Base-by-base conservation (phyloP, 805 yeast genomes). In the Torulaspora delbrueckii region DNA sequence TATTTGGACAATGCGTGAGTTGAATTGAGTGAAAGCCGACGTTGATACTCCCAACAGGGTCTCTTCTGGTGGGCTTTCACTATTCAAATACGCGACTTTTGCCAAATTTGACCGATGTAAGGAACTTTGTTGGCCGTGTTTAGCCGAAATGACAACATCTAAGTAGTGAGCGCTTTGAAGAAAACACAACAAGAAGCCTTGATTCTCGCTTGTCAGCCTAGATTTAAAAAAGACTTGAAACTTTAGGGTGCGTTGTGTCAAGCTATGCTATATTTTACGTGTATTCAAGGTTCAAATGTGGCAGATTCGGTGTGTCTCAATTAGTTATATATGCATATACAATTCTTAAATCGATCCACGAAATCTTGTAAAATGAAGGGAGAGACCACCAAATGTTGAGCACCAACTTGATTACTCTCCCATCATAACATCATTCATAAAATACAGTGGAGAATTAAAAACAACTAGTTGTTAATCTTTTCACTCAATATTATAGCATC, bases 391-490 rank as follows among this genome's bases (percentile, higher is more conserved):
- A 16, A 16, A 31, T 16, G 30, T 26, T 26, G 30, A 26, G 30
- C 30, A n/a, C n/a, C 30, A n/a, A 26, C n/a, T 26, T 1, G 34
- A 14, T 18, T 16, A 25, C 26, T 33, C 37, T 23, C 37, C 43
- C 23, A 40, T 30, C 37, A 12, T 40, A 40, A 32, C 43, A 18
- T 40, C 43, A 19, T 40, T 40, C 37, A 40, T 40, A 40, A 40
- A 40, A 16, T 40, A 40, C 43, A 40, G 13, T 32, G 43, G 42
- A 40, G 37, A 38, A 40, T 37, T 28, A 28, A 31, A 23, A 40
- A 40, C 28, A 31, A n/a, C 37, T 19, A 28, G 18, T 23, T 32
- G 37, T 32, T 40, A 18, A n/a, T 32, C 42, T 19, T 32, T 40
- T 32, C 31, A 32, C 43, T 40, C 13, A 25, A 24, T 32, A 32